Conservation (phyloP, 306 rosid genomes). For the Gillenia trifoliata region DNA sequence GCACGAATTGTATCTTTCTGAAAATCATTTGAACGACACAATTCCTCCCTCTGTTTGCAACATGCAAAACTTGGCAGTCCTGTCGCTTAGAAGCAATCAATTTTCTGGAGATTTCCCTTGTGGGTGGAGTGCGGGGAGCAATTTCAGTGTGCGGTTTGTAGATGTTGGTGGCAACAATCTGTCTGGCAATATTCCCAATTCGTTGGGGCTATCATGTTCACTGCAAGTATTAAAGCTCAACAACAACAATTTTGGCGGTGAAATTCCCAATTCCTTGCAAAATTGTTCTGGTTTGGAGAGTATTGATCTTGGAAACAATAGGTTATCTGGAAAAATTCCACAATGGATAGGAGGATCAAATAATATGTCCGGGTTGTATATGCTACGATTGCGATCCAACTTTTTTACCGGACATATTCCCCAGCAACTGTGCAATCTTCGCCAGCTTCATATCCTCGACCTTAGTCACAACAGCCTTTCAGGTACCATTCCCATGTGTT, state of each 20-base stretch:
- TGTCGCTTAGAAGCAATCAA: not conserved
- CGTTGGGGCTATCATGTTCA: not conserved
- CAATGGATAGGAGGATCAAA: not conserved
- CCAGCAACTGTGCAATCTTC: too few relatives aligned
- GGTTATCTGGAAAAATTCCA: not conserved
- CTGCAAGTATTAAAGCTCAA: not conserved
- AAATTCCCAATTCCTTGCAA: not conserved
- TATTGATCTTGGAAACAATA: not conserved
- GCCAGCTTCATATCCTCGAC: too few relatives aligned
- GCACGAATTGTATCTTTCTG: too few relatives aligned
- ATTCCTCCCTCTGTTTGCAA: not conserved
- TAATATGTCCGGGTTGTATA: not conserved
- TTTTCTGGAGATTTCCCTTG: not conserved
- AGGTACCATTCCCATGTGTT: not conserved
- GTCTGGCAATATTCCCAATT: not conserved
- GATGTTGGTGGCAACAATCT: not conserved
- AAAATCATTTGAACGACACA: not conserved
- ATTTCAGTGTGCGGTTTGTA: accelerated
- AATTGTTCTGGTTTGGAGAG: accelerated
- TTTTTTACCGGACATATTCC: too few relatives aligned
- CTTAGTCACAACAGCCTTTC: not conserved
- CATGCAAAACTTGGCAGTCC: accelerated
- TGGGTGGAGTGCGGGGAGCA: not conserved
- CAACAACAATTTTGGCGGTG: too few relatives aligned
- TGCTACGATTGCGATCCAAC: too few relatives aligned